Evolutionary conservation across 306 rosid genomes (phyloP).

Genomic region (Malus orientalis): DNA sequence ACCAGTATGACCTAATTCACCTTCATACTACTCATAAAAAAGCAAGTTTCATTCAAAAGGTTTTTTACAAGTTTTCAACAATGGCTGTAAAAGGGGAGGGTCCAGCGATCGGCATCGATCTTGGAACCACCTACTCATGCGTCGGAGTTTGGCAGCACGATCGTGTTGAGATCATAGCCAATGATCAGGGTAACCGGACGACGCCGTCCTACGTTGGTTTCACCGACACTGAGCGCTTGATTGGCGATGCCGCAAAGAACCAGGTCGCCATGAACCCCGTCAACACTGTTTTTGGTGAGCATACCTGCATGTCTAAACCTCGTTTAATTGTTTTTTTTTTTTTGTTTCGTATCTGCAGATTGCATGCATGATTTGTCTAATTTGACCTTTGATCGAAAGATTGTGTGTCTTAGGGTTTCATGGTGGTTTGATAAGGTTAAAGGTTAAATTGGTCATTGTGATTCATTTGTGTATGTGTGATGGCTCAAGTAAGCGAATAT

Average conservation of each 20-base stretch:
- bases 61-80: background rate
- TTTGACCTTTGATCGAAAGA: background rate
- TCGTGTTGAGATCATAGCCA: constrained; percentile 30
- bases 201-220: constrained; percentile 38
- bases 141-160: constrained; percentile 35
- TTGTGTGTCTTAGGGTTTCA: too few species aligned
- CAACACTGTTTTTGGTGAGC: constrained; percentile 38
- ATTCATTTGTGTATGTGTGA: too few species aligned
- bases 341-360: too few species aligned
- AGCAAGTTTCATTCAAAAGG: background rate
- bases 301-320: too few species aligned
- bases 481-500: too few species aligned
- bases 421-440: background rate
- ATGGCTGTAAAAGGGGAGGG: constrained; percentile 32
- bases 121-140: constrained; percentile 31
- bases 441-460: background rate
- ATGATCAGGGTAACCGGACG: constrained; percentile 36
- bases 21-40: background rate
- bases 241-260: constrained; percentile 31
- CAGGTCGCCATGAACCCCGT: constrained; percentile 37
- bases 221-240: constrained; percentile 26
- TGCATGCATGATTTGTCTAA: too few species aligned
- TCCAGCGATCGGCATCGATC: constrained; percentile 30
- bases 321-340: background rate
- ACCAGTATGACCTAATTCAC: background rate